Evolutionary conservation across 352 stramenopile genomes (phyloP), one percentile per base, ranked within the genome.

Genomic region (Phytopythium chamaehyphon): DNA sequence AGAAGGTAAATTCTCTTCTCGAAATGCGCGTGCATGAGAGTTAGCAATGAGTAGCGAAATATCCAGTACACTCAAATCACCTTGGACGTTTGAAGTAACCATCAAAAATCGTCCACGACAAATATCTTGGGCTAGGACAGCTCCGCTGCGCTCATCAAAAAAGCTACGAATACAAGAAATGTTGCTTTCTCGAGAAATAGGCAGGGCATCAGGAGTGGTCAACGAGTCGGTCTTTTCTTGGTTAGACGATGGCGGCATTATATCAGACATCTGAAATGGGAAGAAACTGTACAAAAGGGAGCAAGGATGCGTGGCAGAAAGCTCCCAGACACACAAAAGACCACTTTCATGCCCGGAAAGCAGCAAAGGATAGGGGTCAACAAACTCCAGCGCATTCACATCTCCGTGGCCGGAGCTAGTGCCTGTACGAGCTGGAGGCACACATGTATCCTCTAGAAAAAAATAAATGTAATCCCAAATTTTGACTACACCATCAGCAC

Each of bases 401-500:
- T 89, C 82, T 16, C 56, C 66, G 9, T 57, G 56, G 15, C 18
- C 19, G 59, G 51, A 19, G 14, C 10, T 14, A 14, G n/a, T n/a
- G 8, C 45, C 45, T 28, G 26, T 33, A 40, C 55, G 49, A 19
- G 45, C 1, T 2, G 54, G 51, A 22, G 61, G 46, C 0, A 44
- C 59, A 42, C 77, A 86, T 19, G 58, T 70, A 26, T 90, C 76
- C 42, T 92, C 82, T 0, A 90, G 70, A 15, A 92, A 55, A 37
- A 92, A 92, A 47, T 87, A 92, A 45, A 92, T 73, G 43, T 90
- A 90, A 61, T 93, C 82, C 82, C 82, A 93, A n/a, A 93, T 76
- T 52, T 93, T 89, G 48, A 93, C 83, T 11, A 45, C 37, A 10
- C 77, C 79, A 26, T 90, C 79, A 0, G 68, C 73, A 12, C 73